Evolutionary conservation across 2,329 filamentous ascomycete species (phyloP), one percentile per base, ranked within the genome.

Genomic region (Laburnicola sp.): DNA sequence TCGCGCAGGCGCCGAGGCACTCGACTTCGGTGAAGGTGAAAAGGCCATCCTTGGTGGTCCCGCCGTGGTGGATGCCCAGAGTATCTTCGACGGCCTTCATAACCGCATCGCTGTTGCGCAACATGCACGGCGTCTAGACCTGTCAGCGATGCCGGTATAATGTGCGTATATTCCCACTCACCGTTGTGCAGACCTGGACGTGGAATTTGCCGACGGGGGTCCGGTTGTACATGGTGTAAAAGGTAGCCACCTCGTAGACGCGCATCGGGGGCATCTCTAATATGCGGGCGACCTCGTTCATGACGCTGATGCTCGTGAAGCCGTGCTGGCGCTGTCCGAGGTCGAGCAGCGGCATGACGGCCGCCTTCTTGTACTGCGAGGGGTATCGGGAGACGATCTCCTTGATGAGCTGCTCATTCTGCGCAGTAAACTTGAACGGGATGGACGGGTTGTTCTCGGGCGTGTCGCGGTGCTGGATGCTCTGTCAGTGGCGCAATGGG

Each of bases 201-300:
- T 96, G 93, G 80, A 87, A 99, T 78, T 94, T 94, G 77, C 94
- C 94, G 40, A 99, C 92, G 1, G 94, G 93, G 55, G 85, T 88
- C 61, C 94, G 87, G 83, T 99, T 99, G 82, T 97, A 99, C 94
- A 99, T 99, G 74, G 94, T 99, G 80, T 99, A 99, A 82, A 99
- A 99, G 39, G 92, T 96, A 54, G 94, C 94, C 64, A 99, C 94
- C 80, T 99, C 94, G 80, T 99, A 99, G 56, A 99, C 94, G 65
- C 94, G 87, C 88, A 96, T 96, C 3, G 94, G 94, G 42, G 94
- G 94, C 91, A 99, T 97, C 80, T 99, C 94, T 62, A 97, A 82
- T 69, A 96, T 76, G 60, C 91, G 85, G 53, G 93, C 94, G 48
- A 99, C 94, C 83, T 99, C 94, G 76, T 99, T 97, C 94, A 99